These are phyloP conservation scores for Piedraia hortae DNA, from an alignment of 2,329 filamentous ascomycete species.

Conservation along the genomic window DNA sequence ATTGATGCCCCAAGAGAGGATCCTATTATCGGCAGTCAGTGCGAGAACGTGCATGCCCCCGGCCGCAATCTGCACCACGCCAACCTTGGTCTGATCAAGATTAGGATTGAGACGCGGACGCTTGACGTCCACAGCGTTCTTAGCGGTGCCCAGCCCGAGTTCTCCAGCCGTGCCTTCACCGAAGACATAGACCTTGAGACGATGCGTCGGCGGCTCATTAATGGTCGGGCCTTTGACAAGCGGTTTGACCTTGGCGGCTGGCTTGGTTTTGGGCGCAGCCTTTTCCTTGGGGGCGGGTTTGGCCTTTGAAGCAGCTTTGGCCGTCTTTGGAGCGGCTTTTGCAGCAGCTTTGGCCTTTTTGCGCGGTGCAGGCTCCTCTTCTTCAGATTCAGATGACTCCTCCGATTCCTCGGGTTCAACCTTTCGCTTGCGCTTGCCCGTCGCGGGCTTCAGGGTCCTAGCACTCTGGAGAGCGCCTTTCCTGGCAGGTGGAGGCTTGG, in stretches of 20 bases:
- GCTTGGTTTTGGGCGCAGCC: constrained; percentile 1
- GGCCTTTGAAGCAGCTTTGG: constrained; percentile 1
- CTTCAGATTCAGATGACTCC: constrained; percentile 1
- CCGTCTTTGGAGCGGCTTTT: constrained; percentile 1
- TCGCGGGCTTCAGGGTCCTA: too few species aligned
- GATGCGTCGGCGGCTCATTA: constrained; percentile 34
- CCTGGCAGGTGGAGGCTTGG: too few species aligned
- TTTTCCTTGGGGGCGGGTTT: constrained; percentile 2
- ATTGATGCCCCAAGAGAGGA: constrained; percentile 70
- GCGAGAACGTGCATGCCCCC: constrained; percentile 63
- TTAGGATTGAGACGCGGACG: constrained; percentile 41
- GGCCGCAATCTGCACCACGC: constrained; percentile 46
- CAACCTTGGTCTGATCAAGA: constrained; percentile 27
- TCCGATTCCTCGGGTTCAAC: constrained; percentile 1
- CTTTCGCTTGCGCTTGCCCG: constrained; percentile 5
- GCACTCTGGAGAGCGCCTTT: too few species aligned
- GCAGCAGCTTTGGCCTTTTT: constrained; percentile 2
- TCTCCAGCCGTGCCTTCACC: constrained; percentile 59
- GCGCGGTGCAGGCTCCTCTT: constrained; percentile 1
- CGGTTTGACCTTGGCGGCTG: constrained; percentile 8
- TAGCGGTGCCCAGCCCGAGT: constrained; percentile 44
- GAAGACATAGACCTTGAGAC: constrained; percentile 50
- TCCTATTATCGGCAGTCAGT: constrained; percentile 52
- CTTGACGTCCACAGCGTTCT: constrained; percentile 41
- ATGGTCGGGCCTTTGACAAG: constrained; percentile 17